Percentiles rank a stretch among this genome's conserved stretches.
Evolutionary conservation across 805 yeast species (phyloP).

Genomic region (Wickerhamiella musiphila): DNA sequence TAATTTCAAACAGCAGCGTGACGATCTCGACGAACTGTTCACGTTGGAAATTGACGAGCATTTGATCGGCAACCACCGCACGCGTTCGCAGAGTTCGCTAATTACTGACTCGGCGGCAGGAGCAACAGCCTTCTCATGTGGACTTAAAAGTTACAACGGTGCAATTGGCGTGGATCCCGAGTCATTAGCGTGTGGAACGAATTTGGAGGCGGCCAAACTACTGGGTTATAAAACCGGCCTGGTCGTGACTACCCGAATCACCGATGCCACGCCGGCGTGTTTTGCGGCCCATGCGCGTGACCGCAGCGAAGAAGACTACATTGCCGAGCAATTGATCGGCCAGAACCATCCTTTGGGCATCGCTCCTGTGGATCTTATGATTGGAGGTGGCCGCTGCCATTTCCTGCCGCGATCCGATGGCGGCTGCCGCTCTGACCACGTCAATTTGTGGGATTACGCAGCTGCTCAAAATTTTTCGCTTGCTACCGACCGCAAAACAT

Average conservation of each 20-base stretch:
- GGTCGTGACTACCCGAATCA: conserved; percentile 80
- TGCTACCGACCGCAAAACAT: conserved; percentile 31
- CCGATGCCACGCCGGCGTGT: conserved; percentile 92
- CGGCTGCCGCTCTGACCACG: conserved; percentile 54
- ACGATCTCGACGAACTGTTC: conserved; percentile 36
- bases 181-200: conserved; percentile 66
- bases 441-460: conserved; percentile 53
- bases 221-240: conserved; percentile 72
- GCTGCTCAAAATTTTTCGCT: too few species aligned
- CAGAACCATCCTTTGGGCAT: conserved; percentile 54
- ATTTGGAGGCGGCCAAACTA: conserved; percentile 72
- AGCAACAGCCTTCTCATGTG: conserved; percentile 86
- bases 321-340: conserved; percentile 79
- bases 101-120: conserved; percentile 96
- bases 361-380: conserved; percentile 67
- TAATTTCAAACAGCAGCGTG: conserved; percentile 48
- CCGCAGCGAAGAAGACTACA: conserved; percentile 64
- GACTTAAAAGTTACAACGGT: conserved; percentile 67
- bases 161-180: conserved; percentile 73
- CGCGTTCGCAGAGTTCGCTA: conserved; percentile 58
- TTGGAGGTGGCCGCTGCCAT: conserved; percentile 76
- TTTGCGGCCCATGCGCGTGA: conserved; percentile 65
- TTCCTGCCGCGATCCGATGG: conserved; percentile 43
- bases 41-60: conserved; percentile 46
- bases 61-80: conserved; percentile 69